These are phyloP conservation scores for Ruellia speciosa DNA, from an alignment of 305 asterid genomes.

Conservation along the genomic window DNA sequence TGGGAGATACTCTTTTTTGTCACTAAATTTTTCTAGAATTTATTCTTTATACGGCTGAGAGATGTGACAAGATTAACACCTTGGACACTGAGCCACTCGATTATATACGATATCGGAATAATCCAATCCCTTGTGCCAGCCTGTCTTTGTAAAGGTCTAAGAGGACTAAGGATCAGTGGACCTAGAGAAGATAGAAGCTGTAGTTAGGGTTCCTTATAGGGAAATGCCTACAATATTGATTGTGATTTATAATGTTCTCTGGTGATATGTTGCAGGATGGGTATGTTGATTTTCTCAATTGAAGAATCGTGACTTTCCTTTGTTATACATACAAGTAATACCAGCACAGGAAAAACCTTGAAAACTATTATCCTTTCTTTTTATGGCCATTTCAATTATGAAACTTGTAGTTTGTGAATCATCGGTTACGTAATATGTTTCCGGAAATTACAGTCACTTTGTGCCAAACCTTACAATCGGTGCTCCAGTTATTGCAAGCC, in stretches of 20 bases:
- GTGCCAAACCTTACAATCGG: slow-evolving; percentile 87
- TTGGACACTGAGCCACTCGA: too few relatives aligned
- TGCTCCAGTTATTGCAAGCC: slow-evolving; percentile 76
- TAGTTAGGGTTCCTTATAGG: too few relatives aligned
- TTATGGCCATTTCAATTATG: background rate
- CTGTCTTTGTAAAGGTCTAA: too few relatives aligned
- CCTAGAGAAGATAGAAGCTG: too few relatives aligned
- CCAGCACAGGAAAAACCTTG: slow-evolving; percentile 11
- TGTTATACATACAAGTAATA: slow-evolving; percentile 12
- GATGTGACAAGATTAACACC: background rate
- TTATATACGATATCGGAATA: too few relatives aligned
- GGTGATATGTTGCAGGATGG: slow-evolving; percentile 67
- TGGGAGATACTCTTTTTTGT: background rate
- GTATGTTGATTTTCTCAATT: slow-evolving; percentile 44
- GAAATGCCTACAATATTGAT: background rate
- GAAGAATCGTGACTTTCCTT: background rate
- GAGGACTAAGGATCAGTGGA: too few relatives aligned
- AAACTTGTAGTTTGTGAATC: background rate
- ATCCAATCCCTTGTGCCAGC: too few relatives aligned
- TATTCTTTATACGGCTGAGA: background rate
- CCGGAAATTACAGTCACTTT: slow-evolving; percentile 48
- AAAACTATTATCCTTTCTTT: background rate
- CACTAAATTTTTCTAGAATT: background rate
- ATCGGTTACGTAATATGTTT: slow-evolving; percentile 5
- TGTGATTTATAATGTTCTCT: slow-evolving; percentile 10